A percentile compares a stretch with the other conserved stretches of the same genome.
phyloP scores from a whole-genome alignment of 106 monocot genomes.

The Dendrobium chrysotoxum region DNA sequence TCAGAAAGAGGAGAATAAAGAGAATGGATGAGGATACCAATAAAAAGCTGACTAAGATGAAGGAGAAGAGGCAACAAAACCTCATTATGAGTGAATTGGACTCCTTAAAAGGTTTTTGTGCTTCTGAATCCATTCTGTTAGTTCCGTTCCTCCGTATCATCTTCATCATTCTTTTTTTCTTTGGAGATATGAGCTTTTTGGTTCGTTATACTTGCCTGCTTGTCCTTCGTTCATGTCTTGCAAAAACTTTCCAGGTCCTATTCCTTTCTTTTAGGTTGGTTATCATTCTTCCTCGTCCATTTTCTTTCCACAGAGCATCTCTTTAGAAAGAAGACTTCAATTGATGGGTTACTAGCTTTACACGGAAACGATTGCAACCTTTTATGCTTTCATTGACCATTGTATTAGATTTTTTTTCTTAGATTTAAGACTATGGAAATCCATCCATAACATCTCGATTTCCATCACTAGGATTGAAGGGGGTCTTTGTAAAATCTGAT shows the following conservation, averaged over 20 bases:
- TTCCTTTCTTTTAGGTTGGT: background rate
- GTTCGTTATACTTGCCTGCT: background rate
- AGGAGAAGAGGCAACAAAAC: conserved; percentile 23
- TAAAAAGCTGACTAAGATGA: conserved; percentile 17
- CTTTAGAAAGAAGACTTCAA: background rate
- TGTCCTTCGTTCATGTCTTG: background rate
- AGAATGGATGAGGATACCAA: conserved; percentile 15
- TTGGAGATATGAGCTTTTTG: background rate
- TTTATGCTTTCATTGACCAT: too few species aligned
- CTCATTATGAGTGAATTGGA: conserved; percentile 1
- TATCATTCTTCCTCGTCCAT: background rate
- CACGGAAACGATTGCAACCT: background rate
- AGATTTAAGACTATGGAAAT: too few species aligned
- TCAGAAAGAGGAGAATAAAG: conserved; percentile 28
- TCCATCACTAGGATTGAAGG: too few species aligned
- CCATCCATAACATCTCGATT: too few species aligned
- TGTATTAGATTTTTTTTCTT: too few species aligned
- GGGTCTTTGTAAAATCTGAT: too few species aligned
- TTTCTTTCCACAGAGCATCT: background rate
- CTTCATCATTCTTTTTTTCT: background rate
- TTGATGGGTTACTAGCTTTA: background rate
- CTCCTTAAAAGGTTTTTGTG: conserved; percentile 9
- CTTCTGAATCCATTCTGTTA: conserved; percentile 8
- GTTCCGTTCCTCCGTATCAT: background rate
- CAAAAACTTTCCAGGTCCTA: background rate